phyloP scores from a whole-genome alignment of 345 rosid species.

The Nasturtium officinale region DNA sequence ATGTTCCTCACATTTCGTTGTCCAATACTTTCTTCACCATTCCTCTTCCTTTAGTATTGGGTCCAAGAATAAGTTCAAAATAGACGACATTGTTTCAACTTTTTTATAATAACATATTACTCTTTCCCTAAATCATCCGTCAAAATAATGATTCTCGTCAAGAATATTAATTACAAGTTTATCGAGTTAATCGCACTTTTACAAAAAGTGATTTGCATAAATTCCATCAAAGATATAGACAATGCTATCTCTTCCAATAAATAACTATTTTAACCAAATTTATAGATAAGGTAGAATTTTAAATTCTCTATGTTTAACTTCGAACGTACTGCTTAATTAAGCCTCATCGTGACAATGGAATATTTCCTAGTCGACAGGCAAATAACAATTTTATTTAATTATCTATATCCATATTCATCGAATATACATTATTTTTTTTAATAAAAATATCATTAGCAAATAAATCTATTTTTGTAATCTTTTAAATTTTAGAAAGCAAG shows the following conservation, averaged over 20 bases:
- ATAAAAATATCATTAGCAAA: neutral
- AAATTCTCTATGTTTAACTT: neutral
- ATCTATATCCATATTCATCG: neutral
- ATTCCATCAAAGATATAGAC: conserved; percentile 15
- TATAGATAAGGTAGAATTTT: neutral
- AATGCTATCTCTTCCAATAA: conserved; percentile 20
- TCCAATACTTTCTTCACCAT: conserved; percentile 25
- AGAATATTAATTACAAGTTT: conserved; percentile 22
- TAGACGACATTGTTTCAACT: neutral
- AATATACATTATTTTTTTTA: neutral
- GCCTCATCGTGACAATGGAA: neutral
- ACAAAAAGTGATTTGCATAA: neutral
- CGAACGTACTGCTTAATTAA: neutral
- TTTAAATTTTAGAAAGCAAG: neutral
- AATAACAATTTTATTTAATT: neutral
- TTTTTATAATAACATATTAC: neutral
- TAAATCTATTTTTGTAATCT: neutral
- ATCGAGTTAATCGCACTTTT: conserved; percentile 17
- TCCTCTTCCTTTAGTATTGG: neutral
- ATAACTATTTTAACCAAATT: neutral
- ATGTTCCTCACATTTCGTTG: conserved; percentile 31
- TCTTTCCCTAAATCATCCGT: conserved; percentile 5
- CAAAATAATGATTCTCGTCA: conserved; percentile 22
- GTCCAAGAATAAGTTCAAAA: conserved; percentile 16
- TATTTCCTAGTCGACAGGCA: neutral